phyloP scores from a whole-genome alignment of 2,329 filamentous ascomycete species.

The Neopestalotiopsis sp. region DNA sequence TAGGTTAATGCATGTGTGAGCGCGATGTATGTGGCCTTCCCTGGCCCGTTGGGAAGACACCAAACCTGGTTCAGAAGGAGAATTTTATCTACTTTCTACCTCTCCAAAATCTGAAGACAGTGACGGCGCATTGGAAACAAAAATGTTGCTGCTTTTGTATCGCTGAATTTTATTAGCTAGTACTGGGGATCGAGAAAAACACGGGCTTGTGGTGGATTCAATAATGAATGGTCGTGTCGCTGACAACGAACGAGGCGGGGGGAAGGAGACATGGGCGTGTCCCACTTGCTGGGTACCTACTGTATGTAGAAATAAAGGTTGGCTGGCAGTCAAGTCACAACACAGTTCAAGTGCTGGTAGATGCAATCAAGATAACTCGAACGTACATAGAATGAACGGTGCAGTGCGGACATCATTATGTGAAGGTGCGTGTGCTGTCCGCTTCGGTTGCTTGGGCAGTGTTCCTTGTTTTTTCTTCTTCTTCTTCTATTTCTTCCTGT shows the following conservation, averaged over 20 bases:
- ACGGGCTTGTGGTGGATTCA: conserved; percentile 9
- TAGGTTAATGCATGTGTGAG: background rate
- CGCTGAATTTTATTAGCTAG: conserved; percentile 5
- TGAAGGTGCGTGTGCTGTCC: background rate
- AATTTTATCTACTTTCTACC: too few relatives aligned
- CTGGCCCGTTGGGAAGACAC: background rate
- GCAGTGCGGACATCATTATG: background rate
- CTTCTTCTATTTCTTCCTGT: conserved; percentile 27
- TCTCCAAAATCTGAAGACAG: too few relatives aligned
- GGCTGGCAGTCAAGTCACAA: background rate
- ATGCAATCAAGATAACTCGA: too few relatives aligned
- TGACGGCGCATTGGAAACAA: background rate
- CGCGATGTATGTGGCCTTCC: background rate
- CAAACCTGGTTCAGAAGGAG: background rate
- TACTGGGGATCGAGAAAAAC: conserved; percentile 13
- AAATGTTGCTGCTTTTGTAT: conserved; percentile 24
- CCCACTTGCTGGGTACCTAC: conserved; percentile 4
- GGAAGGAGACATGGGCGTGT: background rate
- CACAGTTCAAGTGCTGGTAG: background rate
- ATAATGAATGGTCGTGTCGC: conserved; percentile 3
- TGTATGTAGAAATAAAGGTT: conserved; percentile 10
- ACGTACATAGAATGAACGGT: background rate
- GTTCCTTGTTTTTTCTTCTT: conserved; percentile 29
- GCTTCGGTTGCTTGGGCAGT: background rate
- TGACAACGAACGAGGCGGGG: background rate